Conservation (phyloP, 768 basidiomycete species). For the Leccinum arenicola region DNA sequence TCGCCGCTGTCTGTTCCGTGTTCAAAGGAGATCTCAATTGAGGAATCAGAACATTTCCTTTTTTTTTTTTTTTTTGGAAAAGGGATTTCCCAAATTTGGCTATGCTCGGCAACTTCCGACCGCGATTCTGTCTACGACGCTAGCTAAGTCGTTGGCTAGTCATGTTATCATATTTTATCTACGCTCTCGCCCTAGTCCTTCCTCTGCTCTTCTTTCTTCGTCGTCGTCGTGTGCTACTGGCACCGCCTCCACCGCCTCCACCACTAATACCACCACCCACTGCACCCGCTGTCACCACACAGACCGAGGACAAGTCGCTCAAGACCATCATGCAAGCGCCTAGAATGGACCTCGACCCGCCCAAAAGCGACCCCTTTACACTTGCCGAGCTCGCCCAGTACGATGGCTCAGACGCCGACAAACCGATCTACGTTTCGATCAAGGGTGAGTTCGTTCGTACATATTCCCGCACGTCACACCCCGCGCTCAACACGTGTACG, state of each 20-base stretch:
- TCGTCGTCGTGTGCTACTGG: slow-evolving; percentile 7
- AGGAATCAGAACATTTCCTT: background rate
- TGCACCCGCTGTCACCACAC: slow-evolving; percentile 6
- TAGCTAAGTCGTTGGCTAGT: background rate
- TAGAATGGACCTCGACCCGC: slow-evolving; percentile 56
- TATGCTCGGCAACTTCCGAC: slow-evolving; percentile 15
- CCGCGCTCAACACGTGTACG: background rate
- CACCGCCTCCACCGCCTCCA: background rate
- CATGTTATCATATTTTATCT: slow-evolving; percentile 24
- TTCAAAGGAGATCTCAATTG: background rate
- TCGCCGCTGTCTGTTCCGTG: background rate
- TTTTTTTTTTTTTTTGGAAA: background rate
- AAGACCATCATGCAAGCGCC: slow-evolving; percentile 75
- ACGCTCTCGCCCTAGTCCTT: slow-evolving; percentile 31
- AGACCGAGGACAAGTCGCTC: slow-evolving; percentile 29
- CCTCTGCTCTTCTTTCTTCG: slow-evolving; percentile 30
- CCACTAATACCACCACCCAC: background rate
- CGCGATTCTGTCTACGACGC: slow-evolving; percentile 1
- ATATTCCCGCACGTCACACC: background rate
- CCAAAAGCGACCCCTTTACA: slow-evolving; percentile 79
- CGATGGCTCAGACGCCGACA: slow-evolving; percentile 61
- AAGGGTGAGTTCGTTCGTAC: slow-evolving; percentile 63
- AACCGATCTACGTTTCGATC: slow-evolving; percentile 89
- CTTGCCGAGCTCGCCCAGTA: slow-evolving; percentile 62
- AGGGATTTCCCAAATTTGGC: background rate